Evolutionary conservation across 1,139 yeast genomes (phyloP).

Genomic region (Lodderomyces orthopsilosis): DNA sequence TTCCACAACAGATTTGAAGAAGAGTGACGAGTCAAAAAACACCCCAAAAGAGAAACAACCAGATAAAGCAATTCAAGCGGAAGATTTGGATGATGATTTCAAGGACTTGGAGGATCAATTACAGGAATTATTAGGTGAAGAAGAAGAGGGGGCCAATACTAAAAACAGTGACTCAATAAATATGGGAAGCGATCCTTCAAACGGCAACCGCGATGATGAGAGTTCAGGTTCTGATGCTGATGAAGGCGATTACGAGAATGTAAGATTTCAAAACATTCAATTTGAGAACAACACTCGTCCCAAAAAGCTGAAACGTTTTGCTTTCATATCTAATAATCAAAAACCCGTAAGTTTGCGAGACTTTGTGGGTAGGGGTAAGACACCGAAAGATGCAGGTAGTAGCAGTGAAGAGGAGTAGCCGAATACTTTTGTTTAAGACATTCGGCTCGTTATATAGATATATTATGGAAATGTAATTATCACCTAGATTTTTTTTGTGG

Average conservation of each 20-base stretch:
- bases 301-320: neutral
- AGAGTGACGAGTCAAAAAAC: too few species aligned
- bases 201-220: conserved; percentile 2
- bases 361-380: conserved; percentile 28
- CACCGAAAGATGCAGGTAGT: conserved; percentile 31
- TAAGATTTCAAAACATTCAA: conserved; percentile 22
- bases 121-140: conserved; percentile 38
- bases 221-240: conserved; percentile 17
- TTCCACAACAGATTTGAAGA: too few species aligned
- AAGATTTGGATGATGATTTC: conserved; percentile 38
- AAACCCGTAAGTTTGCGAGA: conserved; percentile 44
- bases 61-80: conserved; percentile 3
- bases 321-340: neutral
- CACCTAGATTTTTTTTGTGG: too few species aligned
- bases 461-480: too few species aligned
- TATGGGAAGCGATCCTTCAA: neutral
- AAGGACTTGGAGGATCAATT: conserved; percentile 45
- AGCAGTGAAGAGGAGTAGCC: conserved; percentile 48
- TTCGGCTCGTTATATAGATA: too few species aligned
- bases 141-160: conserved; percentile 4
- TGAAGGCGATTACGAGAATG: conserved; percentile 26
- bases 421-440: too few species aligned
- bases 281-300: conserved; percentile 20
- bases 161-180: conserved; percentile 6
- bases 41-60: neutral